Evolutionary conservation across 2,329 filamentous ascomycete species (phyloP), one percentile per base, ranked within the genome.

Genomic region (Diaporthe citri): DNA sequence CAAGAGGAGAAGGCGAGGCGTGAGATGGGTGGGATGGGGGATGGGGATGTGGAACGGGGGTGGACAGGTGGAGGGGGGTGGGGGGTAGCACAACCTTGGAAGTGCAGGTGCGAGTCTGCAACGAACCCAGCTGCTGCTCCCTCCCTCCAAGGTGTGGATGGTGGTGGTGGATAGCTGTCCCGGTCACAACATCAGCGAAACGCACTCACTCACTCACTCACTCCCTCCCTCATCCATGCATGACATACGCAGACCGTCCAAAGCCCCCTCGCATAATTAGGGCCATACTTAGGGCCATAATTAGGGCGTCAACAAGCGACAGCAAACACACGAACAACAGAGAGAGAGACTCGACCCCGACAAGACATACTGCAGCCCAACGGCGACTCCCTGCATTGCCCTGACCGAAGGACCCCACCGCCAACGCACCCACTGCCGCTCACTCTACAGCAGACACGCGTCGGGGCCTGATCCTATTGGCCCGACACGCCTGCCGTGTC

Each of bases 1-100:
- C 72, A 73, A 72, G 74, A 72, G 69, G 51, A 34, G 52, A 74
- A 71, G 71, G 73, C 62, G 67, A 74, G 73, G 73, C 73, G 73
- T 39, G 71, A 67, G 64, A 67, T 52, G 31, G 64, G 22, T 62
- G 41, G 69, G 64, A 72, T 72, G 28, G n/a, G 56, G 66, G 25
- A 55, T 46, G 60, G 43, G 34, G 73, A 52, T 64, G 72, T 69
- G 46, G 66, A 41, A 69, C 59, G 52, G 72, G 64, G 74, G 62
- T 73, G 56, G 59, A 72, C 60, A 52, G 67, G 71, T 60, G 62
- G 71, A 52, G 46, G 51, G 28, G 34, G 34, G 56, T 66, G 34
- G 56, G 51, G 43, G 60, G 59, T 60, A 72, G 55, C 36, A 71
- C 62, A 36, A 71, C 31, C 46, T 59, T 55, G 64, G 46, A 64